phyloP scores from a whole-genome alignment of 768 basidiomycete species.

The Sarcodon aspratus region DNA sequence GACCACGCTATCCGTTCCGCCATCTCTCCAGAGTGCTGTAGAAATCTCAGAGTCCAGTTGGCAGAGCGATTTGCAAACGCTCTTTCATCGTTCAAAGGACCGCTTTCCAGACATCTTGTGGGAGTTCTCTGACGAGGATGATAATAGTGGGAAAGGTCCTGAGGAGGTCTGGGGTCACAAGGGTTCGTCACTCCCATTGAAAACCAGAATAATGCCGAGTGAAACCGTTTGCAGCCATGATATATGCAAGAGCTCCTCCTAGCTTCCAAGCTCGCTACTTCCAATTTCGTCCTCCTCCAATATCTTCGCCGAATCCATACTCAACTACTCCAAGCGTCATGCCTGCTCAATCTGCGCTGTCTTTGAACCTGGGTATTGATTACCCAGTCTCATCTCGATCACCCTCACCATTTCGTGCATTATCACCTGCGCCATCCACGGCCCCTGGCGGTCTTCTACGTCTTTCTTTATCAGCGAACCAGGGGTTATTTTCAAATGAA shows the following conservation, averaged over 20 bases:
- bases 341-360: constrained; percentile 50
- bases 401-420: constrained; percentile 30
- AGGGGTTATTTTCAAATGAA: constrained; percentile 78
- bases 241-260: constrained; percentile 90
- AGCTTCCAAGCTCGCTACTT: constrained; percentile 88
- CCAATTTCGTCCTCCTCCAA: constrained; percentile 52
- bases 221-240: constrained; percentile 48
- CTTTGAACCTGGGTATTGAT: constrained; percentile 32
- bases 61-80: constrained; percentile 67
- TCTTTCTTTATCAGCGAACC: constrained; percentile 57
- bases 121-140: constrained; percentile 48
- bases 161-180: constrained; percentile 88
- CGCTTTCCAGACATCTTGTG: constrained; percentile 97
- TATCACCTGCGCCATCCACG: constrained; percentile 33
- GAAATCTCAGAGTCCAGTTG: constrained; percentile 59
- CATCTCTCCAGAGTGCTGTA: constrained; percentile 54
- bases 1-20: constrained; percentile 22
- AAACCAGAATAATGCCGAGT: not conserved
- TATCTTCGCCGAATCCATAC: constrained; percentile 37
- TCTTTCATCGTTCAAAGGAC: constrained; percentile 80
- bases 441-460: constrained; percentile 39
- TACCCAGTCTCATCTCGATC: constrained; percentile 27
- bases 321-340: constrained; percentile 35
- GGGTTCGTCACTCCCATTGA: constrained; percentile 39
- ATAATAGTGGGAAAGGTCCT: constrained; percentile 24